Percentiles rank a stretch among this genome's conserved stretches.
Conservation (phyloP, 495 filamentous ascomycete genomes). For the Lepidopterella palustris region DNA sequence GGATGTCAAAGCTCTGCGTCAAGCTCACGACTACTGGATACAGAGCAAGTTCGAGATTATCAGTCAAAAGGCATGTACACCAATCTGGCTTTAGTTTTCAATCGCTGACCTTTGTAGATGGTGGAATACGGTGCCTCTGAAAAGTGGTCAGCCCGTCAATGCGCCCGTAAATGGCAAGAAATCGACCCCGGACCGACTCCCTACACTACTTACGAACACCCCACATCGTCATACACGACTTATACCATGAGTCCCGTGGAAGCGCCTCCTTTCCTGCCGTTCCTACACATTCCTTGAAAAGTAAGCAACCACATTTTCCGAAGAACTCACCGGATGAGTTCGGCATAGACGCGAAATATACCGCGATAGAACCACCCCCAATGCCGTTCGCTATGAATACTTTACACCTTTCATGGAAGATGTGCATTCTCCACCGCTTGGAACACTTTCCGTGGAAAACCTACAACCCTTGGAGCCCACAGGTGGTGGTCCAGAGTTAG, state of each 20-base stretch:
- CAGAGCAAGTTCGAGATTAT: slow-evolving; percentile 43
- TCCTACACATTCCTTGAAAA: slow-evolving; percentile 19
- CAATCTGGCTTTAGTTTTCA: neutral
- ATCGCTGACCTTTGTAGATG: slow-evolving; percentile 31
- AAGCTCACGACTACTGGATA: slow-evolving; percentile 42
- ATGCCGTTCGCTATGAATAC: too few relatives aligned
- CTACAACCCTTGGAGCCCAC: too few relatives aligned
- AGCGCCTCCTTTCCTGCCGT: slow-evolving; percentile 21
- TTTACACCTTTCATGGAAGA: too few relatives aligned
- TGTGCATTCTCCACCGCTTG: too few relatives aligned
- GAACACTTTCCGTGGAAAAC: too few relatives aligned
- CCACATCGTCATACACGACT: slow-evolving; percentile 22
- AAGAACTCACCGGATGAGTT: too few relatives aligned
- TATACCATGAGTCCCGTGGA: slow-evolving; percentile 29
- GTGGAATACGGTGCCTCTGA: slow-evolving; percentile 37
- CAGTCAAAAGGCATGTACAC: slow-evolving; percentile 33
- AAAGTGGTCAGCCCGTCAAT: slow-evolving; percentile 39
- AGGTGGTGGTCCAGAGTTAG: too few relatives aligned
- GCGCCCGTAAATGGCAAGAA: slow-evolving; percentile 41
- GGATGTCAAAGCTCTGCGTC: slow-evolving; percentile 43
- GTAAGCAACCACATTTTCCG: too few relatives aligned
- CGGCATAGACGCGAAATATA: too few relatives aligned
- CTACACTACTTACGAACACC: slow-evolving; percentile 26
- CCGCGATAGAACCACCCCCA: too few relatives aligned
- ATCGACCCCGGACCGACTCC: slow-evolving; percentile 33